phyloP scores from a whole-genome alignment of 2,329 filamentous ascomycete genomes.

The Cladophialophora immunda region DNA sequence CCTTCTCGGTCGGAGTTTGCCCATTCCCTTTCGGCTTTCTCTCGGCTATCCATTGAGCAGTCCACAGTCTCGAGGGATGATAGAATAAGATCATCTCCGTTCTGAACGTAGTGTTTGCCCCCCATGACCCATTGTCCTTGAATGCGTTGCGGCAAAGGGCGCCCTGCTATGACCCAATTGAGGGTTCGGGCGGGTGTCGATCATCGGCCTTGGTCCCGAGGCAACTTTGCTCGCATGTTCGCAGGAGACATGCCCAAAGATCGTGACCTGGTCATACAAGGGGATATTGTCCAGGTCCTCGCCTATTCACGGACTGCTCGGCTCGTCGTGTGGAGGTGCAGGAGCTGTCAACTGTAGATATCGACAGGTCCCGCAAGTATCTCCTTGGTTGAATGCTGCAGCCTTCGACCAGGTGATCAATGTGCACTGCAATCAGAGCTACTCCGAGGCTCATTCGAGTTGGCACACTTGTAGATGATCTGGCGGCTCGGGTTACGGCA shows the following conservation, averaged over 20 bases:
- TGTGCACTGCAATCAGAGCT: background rate
- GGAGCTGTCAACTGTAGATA: background rate
- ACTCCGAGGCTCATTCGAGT: background rate
- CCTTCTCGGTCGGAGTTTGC: background rate
- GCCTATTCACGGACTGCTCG: background rate
- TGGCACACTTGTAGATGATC: background rate
- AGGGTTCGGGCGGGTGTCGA: background rate
- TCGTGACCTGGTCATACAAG: background rate
- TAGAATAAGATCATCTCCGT: background rate
- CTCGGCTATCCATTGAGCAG: background rate
- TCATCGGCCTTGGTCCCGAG: background rate
- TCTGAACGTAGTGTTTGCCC: background rate
- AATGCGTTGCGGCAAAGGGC: background rate
- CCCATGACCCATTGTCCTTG: background rate
- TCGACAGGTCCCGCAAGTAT: background rate
- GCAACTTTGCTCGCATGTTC: background rate
- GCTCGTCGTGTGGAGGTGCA: background rate
- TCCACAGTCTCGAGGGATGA: background rate
- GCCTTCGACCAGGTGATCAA: background rate
- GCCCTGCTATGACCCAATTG: background rate
- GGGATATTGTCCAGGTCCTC: background rate
- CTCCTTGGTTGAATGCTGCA: background rate
- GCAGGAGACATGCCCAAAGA: background rate
- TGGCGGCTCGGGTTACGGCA: constrained; percentile 52
- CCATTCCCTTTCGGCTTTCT: constrained; percentile 12